Conservation (phyloP, 2,329 filamentous ascomycete genomes). For the Thermomyces lanuginosus region DNA sequence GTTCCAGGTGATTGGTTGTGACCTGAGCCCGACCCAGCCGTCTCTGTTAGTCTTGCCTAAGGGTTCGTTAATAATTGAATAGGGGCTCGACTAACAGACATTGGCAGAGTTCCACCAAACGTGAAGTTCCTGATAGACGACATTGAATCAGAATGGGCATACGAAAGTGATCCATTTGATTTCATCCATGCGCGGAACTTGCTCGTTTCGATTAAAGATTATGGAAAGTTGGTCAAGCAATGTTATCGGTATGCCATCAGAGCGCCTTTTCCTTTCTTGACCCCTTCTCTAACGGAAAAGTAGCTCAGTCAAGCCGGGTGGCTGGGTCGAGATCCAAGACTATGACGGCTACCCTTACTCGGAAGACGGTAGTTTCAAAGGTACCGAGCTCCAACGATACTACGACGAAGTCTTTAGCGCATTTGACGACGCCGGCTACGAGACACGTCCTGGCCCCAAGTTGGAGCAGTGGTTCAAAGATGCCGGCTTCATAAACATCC, state of each 20-base stretch:
- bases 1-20: slow-evolving; percentile 6
- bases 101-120: slow-evolving; percentile 33
- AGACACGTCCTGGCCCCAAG: not conserved
- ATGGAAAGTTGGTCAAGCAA: slow-evolving; percentile 34
- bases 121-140: slow-evolving; percentile 43
- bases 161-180: slow-evolving; percentile 35
- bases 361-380: not conserved
- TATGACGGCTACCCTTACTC: not conserved
- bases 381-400: not conserved
- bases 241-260: slow-evolving; percentile 22
- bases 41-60: not conserved
- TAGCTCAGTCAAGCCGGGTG: slow-evolving; percentile 1
- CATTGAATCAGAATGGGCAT: slow-evolving; percentile 40
- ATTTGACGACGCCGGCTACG: not conserved
- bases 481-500: slow-evolving; percentile 16
- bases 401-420: not conserved
- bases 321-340: slow-evolving; percentile 1
- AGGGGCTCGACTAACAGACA: not conserved
- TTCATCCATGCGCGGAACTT: slow-evolving; percentile 45
- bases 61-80: not conserved
- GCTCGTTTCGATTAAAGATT: slow-evolving; percentile 41
- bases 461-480: slow-evolving; percentile 6
- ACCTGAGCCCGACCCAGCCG: slow-evolving; percentile 7
- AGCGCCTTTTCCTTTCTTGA: not conserved
- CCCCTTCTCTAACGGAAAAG: not conserved